Conservation (phyloP, 306 rosid genomes). For the Vigna trinervia region DNA sequence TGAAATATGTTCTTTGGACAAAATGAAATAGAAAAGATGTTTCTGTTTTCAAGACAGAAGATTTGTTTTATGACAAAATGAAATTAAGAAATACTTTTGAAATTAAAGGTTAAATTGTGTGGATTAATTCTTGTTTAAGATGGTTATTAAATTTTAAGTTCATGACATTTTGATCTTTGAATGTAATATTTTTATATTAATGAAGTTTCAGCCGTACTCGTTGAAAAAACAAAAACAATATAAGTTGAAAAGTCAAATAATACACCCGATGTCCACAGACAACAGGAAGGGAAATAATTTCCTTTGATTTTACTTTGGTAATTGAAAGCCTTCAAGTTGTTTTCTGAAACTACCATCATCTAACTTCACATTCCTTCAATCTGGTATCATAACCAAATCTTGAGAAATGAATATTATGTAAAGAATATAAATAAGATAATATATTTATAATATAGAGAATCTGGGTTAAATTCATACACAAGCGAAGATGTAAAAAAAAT, state of each 20-base stretch:
- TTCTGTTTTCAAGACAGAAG: no score
- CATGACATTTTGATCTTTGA: background rate
- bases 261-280: background rate
- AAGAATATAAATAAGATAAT: no score
- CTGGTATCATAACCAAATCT: background rate
- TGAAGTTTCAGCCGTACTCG: background rate
- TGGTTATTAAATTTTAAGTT: background rate
- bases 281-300: background rate
- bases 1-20: no score
- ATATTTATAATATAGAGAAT: no score
- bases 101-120: background rate
- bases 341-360: background rate
- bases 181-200: background rate
- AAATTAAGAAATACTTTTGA: background rate
- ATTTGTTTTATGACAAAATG: background rate
- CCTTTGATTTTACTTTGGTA: background rate
- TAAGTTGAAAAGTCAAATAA: no score
- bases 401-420: background rate
- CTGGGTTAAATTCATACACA: no score
- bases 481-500: no score
- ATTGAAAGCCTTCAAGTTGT: background rate
- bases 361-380: background rate
- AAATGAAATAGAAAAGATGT: no score
- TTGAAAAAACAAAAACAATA: background rate
- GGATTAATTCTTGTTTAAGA: background rate